These are phyloP conservation scores for Marvania coccoides DNA, from an alignment of 139 green algal genomes.

Conservation along the genomic window DNA sequence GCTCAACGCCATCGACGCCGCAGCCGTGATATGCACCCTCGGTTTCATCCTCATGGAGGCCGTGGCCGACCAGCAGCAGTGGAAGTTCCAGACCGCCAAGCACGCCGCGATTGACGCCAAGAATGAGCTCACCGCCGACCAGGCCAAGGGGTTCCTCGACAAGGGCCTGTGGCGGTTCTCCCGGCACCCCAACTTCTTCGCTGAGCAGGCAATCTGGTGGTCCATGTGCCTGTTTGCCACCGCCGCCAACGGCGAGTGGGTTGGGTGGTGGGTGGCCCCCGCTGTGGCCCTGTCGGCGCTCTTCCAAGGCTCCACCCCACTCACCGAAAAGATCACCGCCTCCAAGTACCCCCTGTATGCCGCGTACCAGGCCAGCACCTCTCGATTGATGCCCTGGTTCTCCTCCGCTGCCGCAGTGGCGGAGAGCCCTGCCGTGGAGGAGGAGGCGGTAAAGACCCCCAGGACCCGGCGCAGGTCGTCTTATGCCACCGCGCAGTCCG, in stretches of 20 bases:
- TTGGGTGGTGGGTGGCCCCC: constrained; percentile 16
- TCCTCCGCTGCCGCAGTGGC: too few relatives aligned
- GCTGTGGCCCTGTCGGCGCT: not conserved
- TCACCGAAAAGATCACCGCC: constrained; percentile 22
- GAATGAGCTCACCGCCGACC: not conserved
- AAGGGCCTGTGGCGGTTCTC: constrained; percentile 13
- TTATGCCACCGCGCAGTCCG: not conserved
- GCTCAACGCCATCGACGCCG: constrained; percentile 11
- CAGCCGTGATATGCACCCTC: not conserved
- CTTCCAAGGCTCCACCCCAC: constrained; percentile 16
- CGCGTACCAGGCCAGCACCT: constrained; percentile 19
- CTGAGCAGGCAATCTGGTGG: constrained; percentile 28
- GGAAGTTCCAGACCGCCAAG: constrained; percentile 20
- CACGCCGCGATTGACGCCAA: not conserved
- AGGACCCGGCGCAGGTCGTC: not conserved
- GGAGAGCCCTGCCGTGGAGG: too few relatives aligned
- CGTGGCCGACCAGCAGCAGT: constrained; percentile 27
- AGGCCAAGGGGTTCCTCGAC: constrained; percentile 14
- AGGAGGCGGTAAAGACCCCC: not conserved
- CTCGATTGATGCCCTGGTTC: constrained; percentile 14
- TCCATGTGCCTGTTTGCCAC: constrained; percentile 21
- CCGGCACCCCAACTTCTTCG: constrained; percentile 25
- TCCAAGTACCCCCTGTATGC: constrained; percentile 25
- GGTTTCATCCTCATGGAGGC: constrained; percentile 19
- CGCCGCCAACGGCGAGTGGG: constrained; percentile 11